Evolutionary conservation across 1,284 basidiomycete species (phyloP), one percentile per base, ranked within the genome.

Genomic region (Melampsora larici-populina): DNA sequence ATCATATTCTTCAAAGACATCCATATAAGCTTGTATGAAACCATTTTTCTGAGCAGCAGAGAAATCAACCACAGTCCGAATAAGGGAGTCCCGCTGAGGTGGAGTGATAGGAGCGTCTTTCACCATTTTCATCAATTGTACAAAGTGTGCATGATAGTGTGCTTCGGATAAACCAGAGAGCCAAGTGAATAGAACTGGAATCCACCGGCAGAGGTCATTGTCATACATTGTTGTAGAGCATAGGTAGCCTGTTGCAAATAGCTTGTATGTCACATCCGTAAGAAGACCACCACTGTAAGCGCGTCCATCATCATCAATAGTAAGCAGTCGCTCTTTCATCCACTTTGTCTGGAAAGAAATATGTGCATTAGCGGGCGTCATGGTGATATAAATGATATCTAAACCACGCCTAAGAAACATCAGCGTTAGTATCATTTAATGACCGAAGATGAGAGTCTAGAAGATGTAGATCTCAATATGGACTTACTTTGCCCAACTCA

Each of bases 181-280:
- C 69, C 51, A 60, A 1, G 69, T 60, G 1, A 60, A 33, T 33
- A 60, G 49, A 24, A 70, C n/a, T 2, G 69, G 49, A 3, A 70
- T 36, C 69, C 69, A 60, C 29, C 33, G n/a, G 2, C 21, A 18
- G 17, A 43, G 2, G 13, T 40, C 36, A 8, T 70, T 21, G 13
- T 58, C 51, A 49, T 51, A 70, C 68, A 70, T 70, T 3, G 49
- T 55, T 2, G 68, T 70, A 6, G 68, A 70, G 4, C 58, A 43
- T 15, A 70, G 69, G 31, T 70, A 70, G 2, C 68, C 68, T 6
- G 51, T 70, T 13, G 24, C 18, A 55, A 70, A 70, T 21, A 70
- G 60, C 8, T 36, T 29, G 24, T 70, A 70, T 18, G 68, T 70
- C 1, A 70, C 51, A 29, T 70, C 51, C 0, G 49, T 55, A n/a